These are phyloP conservation scores for Septoria linicola DNA, from an alignment of 2,329 filamentous ascomycete species.

Conservation along the genomic window DNA sequence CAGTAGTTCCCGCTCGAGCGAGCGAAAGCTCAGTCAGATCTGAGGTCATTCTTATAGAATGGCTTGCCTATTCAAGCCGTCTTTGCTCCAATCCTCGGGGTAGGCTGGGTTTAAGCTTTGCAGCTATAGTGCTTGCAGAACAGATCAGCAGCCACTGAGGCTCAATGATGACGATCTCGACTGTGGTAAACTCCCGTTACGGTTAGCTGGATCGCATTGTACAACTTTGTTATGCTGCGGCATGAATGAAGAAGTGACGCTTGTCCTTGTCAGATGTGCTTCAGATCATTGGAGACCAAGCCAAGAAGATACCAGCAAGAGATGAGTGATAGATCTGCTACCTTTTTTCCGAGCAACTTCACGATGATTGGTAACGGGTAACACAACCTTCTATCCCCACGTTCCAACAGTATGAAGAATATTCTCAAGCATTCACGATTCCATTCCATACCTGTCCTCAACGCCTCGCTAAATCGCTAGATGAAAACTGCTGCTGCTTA, in stretches of 20 bases:
- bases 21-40: not conserved
- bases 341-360: too few relatives aligned
- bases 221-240: not conserved
- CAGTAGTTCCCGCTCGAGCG: not conserved
- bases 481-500: not conserved
- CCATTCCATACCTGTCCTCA: constrained; percentile 1
- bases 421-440: not conserved
- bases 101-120: not conserved
- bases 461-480: constrained; percentile 8
- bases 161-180: constrained; percentile 7
- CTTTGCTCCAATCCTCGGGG: not conserved
- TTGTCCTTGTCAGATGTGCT: too few relatives aligned
- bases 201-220: constrained; percentile 1
- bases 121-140: constrained; percentile 2
- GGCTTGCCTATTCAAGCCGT: not conserved
- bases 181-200: not conserved
- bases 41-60: not conserved
- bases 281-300: too few relatives aligned
- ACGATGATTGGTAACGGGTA: too few relatives aligned
- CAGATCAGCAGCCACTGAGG: constrained; percentile 6
- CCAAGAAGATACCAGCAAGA: too few relatives aligned
- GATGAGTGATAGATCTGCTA: too few relatives aligned
- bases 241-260: too few relatives aligned
- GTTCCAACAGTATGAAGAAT: too few relatives aligned
- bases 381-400: too few relatives aligned